Conservation (phyloP, 2,329 filamentous ascomycete genomes). For the Fusarium brevicatenulatum region DNA sequence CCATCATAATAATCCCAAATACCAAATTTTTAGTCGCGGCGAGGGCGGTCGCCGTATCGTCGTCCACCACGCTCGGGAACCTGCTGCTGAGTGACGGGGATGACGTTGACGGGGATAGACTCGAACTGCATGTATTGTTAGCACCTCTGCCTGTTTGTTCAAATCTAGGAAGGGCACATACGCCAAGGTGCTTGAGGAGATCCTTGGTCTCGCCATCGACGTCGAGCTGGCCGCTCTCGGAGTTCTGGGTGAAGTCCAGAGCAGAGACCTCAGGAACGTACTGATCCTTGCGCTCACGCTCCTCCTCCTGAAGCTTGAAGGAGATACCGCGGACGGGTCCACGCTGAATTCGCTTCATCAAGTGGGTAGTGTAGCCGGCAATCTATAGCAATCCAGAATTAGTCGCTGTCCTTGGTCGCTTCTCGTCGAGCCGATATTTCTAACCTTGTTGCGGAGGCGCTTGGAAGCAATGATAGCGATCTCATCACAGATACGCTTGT, state of each 20-base stretch:
- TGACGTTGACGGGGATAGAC: slow-evolving; percentile 95
- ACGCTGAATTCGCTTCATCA: slow-evolving; percentile 99
- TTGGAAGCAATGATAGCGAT: slow-evolving; percentile 99
- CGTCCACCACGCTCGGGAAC: slow-evolving; percentile 79
- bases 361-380: slow-evolving; percentile 96
- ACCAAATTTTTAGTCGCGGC: slow-evolving; percentile 51
- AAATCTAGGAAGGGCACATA: slow-evolving; percentile 65
- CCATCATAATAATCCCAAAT: slow-evolving; percentile 50
- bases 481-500: slow-evolving; percentile 99
- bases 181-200: slow-evolving; percentile 96
- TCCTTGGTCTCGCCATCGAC: slow-evolving; percentile 99
- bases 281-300: slow-evolving; percentile 99
- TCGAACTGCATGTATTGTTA: slow-evolving; percentile 77
- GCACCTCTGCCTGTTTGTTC: slow-evolving; percentile 9
- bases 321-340: slow-evolving; percentile 99
- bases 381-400: slow-evolving; percentile 66
- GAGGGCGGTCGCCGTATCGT: slow-evolving; percentile 75
- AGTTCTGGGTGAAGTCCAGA: slow-evolving; percentile 96
- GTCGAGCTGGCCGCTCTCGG: slow-evolving; percentile 92
- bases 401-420: slow-evolving; percentile 21
- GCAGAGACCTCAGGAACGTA: slow-evolving; percentile 99
- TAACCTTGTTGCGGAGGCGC: slow-evolving; percentile 98
- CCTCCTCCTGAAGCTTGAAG: slow-evolving; percentile 99
- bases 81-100: slow-evolving; percentile 90
- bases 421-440: slow-evolving; percentile 35